phyloP scores from a whole-genome alignment of 345 rosid species.

The Eucalyptus sp. region DNA sequence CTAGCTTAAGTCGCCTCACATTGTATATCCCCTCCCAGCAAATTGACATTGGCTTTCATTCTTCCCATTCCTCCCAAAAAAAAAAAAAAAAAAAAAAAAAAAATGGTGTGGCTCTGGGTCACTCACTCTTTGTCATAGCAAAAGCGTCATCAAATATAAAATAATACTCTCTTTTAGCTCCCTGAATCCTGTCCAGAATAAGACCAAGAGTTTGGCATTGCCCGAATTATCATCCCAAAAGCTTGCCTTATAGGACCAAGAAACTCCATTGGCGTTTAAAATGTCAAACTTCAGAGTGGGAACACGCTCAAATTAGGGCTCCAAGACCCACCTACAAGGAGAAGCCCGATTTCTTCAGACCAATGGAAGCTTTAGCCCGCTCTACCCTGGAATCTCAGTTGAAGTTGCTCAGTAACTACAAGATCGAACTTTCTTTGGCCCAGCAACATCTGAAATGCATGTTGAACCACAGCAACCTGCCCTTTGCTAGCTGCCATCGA shows the following conservation, averaged over 20 bases:
- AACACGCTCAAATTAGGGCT: neutral
- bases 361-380: neutral
- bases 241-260: neutral
- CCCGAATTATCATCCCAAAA: neutral
- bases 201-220: neutral
- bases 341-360: neutral
- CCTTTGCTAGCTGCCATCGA: neutral
- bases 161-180: neutral
- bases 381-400: neutral
- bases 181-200: neutral
- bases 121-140: neutral
- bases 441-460: neutral
- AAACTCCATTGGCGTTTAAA: neutral
- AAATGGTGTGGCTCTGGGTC: neutral
- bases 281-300: neutral
- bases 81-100: no score
- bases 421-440: neutral
- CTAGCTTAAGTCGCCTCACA: neutral
- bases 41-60: neutral
- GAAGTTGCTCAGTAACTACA: neutral
- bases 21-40: neutral
- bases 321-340: neutral
- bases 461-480: neutral
- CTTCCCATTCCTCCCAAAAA: neutral
- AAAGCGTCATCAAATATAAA: neutral